These are phyloP conservation scores for Pichia scutulata DNA, from an alignment of 805 yeast genomes.

Conservation along the genomic window DNA sequence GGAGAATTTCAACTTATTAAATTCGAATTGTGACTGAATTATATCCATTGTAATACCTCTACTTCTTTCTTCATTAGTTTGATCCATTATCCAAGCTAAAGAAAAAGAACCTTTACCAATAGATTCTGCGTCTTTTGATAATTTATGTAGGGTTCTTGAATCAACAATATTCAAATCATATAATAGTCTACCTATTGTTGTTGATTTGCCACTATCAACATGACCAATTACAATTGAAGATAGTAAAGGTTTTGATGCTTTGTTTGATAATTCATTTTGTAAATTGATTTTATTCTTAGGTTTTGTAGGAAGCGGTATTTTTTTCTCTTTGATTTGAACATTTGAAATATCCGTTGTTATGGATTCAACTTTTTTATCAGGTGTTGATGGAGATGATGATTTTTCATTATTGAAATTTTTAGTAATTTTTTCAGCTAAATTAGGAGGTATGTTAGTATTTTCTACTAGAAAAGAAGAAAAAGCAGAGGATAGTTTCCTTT, in stretches of 20 bases:
- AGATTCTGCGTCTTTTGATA: slow-evolving; percentile 55
- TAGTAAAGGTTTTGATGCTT: slow-evolving; percentile 42
- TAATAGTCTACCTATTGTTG: slow-evolving; percentile 66
- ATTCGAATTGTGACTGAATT: slow-evolving; percentile 60
- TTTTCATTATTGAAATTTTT: slow-evolving; percentile 36
- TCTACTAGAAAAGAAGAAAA: too few species aligned
- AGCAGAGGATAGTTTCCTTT: slow-evolving; percentile 1
- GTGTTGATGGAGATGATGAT: slow-evolving; percentile 46
- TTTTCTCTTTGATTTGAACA: slow-evolving; percentile 11
- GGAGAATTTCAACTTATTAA: slow-evolving; percentile 46
- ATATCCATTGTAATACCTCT: slow-evolving; percentile 79
- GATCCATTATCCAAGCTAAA: slow-evolving; percentile 81
- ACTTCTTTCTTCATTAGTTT: slow-evolving; percentile 63
- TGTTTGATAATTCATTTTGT: slow-evolving; percentile 29
- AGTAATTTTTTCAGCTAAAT: slow-evolving; percentile 36
- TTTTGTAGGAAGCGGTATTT: slow-evolving; percentile 25
- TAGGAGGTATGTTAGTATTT: slow-evolving; percentile 6
- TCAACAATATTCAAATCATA: slow-evolving; percentile 63
- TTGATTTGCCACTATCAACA: slow-evolving; percentile 81
- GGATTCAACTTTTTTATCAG: slow-evolving; percentile 53
- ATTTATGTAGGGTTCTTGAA: slow-evolving; percentile 52
- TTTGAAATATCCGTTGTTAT: slow-evolving; percentile 11
- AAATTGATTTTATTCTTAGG: slow-evolving; percentile 40
- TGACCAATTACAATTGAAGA: slow-evolving; percentile 82
- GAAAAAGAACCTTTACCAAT: slow-evolving; percentile 76